Percentiles rank a stretch among this genome's conserved stretches.
These are phyloP conservation scores for Pisolithus marmoratus DNA, from an alignment of 768 basidiomycete species.

Conservation along the genomic window DNA sequence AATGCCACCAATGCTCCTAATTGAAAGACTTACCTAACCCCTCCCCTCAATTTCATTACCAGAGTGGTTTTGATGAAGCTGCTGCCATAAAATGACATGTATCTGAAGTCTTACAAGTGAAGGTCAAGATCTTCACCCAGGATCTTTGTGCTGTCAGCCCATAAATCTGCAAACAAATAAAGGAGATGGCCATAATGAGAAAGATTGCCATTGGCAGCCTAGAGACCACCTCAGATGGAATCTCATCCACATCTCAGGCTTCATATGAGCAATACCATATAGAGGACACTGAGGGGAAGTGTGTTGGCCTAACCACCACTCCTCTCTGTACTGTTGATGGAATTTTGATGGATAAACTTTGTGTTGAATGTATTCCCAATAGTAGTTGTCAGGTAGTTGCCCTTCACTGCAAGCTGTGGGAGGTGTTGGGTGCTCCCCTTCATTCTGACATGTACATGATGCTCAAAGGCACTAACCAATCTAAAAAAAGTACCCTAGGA, in stretches of 20 bases:
- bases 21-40: too few species aligned
- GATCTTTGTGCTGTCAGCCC: too few species aligned
- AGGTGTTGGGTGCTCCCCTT: background rate
- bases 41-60: too few species aligned
- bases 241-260: background rate
- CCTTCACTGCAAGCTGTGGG: background rate
- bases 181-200: too few species aligned
- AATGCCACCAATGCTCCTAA: too few species aligned
- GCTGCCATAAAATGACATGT: too few species aligned
- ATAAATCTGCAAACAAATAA: too few species aligned
- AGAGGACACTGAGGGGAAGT: background rate
- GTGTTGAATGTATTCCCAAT: background rate
- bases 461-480: background rate
- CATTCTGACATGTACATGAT: background rate
- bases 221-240: background rate
- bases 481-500: background rate
- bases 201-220: background rate
- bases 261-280: background rate
- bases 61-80: too few species aligned
- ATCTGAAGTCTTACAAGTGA: too few species aligned
- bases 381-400: background rate
- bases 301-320: background rate
- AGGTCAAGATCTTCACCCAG: too few species aligned
- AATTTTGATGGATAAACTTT: background rate
- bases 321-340: background rate